Base-by-base conservation (phyloP, 169 alveolate species). In the Babesia bigemina region DNA sequence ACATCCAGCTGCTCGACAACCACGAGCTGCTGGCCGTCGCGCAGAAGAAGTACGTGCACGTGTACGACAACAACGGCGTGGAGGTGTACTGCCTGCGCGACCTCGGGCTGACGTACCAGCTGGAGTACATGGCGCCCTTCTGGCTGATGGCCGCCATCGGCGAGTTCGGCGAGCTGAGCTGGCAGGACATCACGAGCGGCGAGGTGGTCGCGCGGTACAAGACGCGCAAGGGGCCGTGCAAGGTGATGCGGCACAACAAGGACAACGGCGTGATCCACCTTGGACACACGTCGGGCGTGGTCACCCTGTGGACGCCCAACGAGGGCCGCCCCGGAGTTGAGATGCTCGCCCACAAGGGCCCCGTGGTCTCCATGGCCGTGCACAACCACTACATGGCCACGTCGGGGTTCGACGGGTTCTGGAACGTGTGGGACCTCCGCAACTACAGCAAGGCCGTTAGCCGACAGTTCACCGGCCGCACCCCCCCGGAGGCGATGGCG, bases 241-340 rank as follows among this genome's bases (percentile, higher is more conserved):
- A 86, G 16, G 91, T 93, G 39, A 87, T 97, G 93, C 79, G 94
- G 28, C 94, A 91, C 73, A 96, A 96, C 79, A 89, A 85, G 52
- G 71, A 86, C 48, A 95, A 96, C 91, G 99, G 95, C 21, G 95
- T 96, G 10, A 87, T 96, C 36, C 92, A 92, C 66, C 86, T 94
- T 49, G 99, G 98, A 0, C 98, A 97, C 76, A 87, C 86, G 29
- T 92, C 91, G 71, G 99, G 99, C 17, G 90, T 88, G 21, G 97
- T 97, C 0, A 86, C 97, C 29, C 90, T 97, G 86, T 96, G 98
- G 96, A 86, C 98, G 11, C 99, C 99, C n/a, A 97, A 96, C 84
- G 90, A 93, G 55, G 91, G 86, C 24, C 75, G 78, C 83, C 70
- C 86, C 0, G 75, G 73, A 8, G 84, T 90, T 39, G 90, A 84